A percentile compares a stretch with the other conserved stretches of the same genome.
Conservation (phyloP, 2,329 filamentous ascomycete species). For the Diplocarpon mali region DNA sequence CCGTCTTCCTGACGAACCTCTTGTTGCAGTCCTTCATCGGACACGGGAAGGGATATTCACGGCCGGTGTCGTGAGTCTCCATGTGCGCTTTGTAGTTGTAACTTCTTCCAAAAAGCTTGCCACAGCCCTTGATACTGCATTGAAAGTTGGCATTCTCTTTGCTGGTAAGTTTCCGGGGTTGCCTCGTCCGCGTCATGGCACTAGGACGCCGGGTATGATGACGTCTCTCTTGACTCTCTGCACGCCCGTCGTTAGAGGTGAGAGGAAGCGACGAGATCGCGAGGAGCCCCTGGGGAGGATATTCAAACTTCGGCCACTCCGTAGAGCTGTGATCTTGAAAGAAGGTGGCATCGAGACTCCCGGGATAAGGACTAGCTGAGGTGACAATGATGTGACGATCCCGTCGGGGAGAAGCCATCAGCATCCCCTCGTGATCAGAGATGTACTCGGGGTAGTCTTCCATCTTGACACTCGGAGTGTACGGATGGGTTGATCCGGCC, state of each 20-base stretch:
- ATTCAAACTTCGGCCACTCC: slow-evolving; percentile 24
- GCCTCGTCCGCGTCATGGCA: slow-evolving; percentile 22
- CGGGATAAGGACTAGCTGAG: slow-evolving; percentile 20
- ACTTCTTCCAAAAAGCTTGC: slow-evolving; percentile 67
- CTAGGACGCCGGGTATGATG: slow-evolving; percentile 16
- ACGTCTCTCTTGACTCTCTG: slow-evolving; percentile 19
- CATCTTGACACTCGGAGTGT: slow-evolving; percentile 26
- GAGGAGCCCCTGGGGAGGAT: slow-evolving; percentile 20
- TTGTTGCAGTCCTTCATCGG: slow-evolving; percentile 53
- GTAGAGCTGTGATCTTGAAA: slow-evolving; percentile 21
- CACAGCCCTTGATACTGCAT: slow-evolving; percentile 59
- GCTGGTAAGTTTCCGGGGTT: slow-evolving; percentile 44
- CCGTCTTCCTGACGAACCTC: slow-evolving; percentile 73
- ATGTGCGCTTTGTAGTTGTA: slow-evolving; percentile 85
- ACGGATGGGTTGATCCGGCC: slow-evolving; percentile 22
- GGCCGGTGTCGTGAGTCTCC: slow-evolving; percentile 68
- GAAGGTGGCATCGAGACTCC: slow-evolving; percentile 21
- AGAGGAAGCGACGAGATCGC: slow-evolving; percentile 22
- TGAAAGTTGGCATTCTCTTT: slow-evolving; percentile 60
- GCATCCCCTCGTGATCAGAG: slow-evolving; percentile 16
- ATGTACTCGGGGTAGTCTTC: slow-evolving; percentile 24
- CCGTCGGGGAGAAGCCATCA: slow-evolving; percentile 21
- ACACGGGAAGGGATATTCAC: slow-evolving; percentile 62
- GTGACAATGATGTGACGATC: slow-evolving; percentile 17
- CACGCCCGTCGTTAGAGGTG: slow-evolving; percentile 20